These are phyloP conservation scores for Neonectria sp. DNA, from an alignment of 2,329 filamentous ascomycete species.

Conservation along the genomic window DNA sequence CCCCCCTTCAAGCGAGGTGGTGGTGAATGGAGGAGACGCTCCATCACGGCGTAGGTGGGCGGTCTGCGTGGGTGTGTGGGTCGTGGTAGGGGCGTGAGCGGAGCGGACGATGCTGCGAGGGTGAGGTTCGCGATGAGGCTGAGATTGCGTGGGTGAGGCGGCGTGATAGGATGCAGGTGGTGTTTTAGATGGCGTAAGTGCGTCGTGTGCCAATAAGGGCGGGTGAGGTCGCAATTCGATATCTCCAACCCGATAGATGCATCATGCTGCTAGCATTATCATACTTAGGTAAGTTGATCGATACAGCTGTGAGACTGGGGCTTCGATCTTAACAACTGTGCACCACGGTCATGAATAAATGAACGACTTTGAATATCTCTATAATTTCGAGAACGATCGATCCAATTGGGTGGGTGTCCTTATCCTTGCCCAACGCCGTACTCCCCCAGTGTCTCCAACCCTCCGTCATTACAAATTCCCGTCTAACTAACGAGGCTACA, in stretches of 20 bases:
- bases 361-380: not conserved
- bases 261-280: not conserved
- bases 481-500: slow-evolving; percentile 15
- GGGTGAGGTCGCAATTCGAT: not conserved
- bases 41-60: slow-evolving; percentile 8
- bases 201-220: not conserved
- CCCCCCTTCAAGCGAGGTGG: not conserved
- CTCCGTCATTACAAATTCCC: not conserved
- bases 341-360: no score
- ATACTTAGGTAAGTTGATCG: not conserved
- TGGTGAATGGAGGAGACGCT: not conserved
- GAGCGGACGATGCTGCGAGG: no score
- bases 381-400: not conserved
- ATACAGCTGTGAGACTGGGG: not conserved
- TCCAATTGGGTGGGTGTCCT: not conserved
- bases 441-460: slow-evolving; percentile 8
- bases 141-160: slow-evolving; percentile 5
- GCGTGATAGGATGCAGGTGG: not conserved
- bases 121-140: not conserved
- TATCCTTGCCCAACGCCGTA: slow-evolving; percentile 16
- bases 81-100: not conserved
- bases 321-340: not conserved
- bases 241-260: slow-evolving; percentile 5
- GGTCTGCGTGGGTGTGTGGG: not conserved
- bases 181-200: slow-evolving; percentile 5